Conservation (phyloP, 2,329 filamentous ascomycete genomes). For the Graphilbum sp. region DNA sequence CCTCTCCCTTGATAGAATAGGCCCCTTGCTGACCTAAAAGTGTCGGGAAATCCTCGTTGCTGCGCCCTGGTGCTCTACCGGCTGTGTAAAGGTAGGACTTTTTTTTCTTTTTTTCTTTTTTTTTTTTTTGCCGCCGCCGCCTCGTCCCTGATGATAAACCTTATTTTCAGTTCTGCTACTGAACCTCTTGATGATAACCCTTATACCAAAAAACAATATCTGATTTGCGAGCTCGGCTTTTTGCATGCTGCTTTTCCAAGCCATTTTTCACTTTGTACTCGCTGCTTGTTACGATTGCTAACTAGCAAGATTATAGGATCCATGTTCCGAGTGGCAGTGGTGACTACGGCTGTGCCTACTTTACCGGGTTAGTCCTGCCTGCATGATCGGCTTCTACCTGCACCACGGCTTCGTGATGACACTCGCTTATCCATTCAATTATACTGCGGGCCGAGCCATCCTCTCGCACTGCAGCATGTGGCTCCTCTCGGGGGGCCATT, state of each 20-base stretch:
- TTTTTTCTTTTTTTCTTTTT: background rate
- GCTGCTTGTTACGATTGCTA: too few species aligned
- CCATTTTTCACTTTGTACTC: conserved; percentile 3
- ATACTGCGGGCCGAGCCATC: conserved; percentile 51
- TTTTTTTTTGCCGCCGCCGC: conserved; percentile 1
- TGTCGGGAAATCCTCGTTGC: background rate
- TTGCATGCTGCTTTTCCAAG: too few species aligned
- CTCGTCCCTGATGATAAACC: conserved; percentile 47
- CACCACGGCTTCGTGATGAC: conserved; percentile 39
- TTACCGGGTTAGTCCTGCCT: background rate
- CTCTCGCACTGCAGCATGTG: conserved; percentile 52
- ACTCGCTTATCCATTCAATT: conserved; percentile 65
- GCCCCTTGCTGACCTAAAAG: background rate
- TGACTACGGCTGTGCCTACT: too few species aligned
- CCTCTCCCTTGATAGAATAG: background rate
- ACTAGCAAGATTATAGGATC: background rate
- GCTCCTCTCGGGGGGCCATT: conserved; percentile 11
- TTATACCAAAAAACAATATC: conserved; percentile 38
- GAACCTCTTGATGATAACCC: conserved; percentile 48
- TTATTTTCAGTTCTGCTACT: conserved; percentile 60
- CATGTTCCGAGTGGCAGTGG: too few species aligned
- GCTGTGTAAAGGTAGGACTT: conserved; percentile 3
- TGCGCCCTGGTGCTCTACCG: too few species aligned
- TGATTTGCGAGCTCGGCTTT: conserved; percentile 8
- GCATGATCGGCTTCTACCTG: too few species aligned